A percentile compares a stretch with the other conserved stretches of the same genome.
These are phyloP conservation scores for Begonia masoniana DNA, from an alignment of 306 rosid species.

Conservation along the genomic window DNA sequence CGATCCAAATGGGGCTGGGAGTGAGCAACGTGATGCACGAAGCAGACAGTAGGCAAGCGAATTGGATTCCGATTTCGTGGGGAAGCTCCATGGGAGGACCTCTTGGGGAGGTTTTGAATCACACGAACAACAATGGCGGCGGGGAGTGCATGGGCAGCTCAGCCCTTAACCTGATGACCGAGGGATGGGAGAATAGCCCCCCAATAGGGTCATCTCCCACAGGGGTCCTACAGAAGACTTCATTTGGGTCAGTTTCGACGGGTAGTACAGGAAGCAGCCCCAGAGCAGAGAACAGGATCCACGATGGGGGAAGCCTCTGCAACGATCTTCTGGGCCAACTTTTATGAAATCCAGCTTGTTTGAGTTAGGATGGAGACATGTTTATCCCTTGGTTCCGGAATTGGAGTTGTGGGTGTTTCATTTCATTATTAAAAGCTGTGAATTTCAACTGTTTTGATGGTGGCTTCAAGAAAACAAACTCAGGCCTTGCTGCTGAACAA, in stretches of 20 bases:
- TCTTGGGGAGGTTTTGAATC: slow-evolving; percentile 75
- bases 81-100: slow-evolving; percentile 80
- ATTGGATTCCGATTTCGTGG: slow-evolving; percentile 85
- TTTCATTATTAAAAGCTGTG: not conserved
- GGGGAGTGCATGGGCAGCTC: slow-evolving; percentile 39
- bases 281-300: slow-evolving; percentile 48
- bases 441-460: too few relatives aligned
- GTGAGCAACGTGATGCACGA: slow-evolving; percentile 23
- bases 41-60: slow-evolving; percentile 25
- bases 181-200: slow-evolving; percentile 69
- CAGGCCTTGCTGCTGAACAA: too few relatives aligned
- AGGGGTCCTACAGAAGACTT: slow-evolving; percentile 67
- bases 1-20: slow-evolving; percentile 49
- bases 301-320: slow-evolving; percentile 58
- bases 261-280: slow-evolving; percentile 97
- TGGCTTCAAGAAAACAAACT: too few relatives aligned
- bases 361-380: slow-evolving; percentile 1
- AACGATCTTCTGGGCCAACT: slow-evolving; percentile 45
- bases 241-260: slow-evolving; percentile 67
- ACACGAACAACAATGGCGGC: slow-evolving; percentile 18
- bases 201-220: slow-evolving; percentile 79
- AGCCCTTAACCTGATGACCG: slow-evolving; percentile 61
- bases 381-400: not conserved
- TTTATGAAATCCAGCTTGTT: slow-evolving; percentile 10
- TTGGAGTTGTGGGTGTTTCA: too few relatives aligned